Evolutionary conservation across 2,329 filamentous ascomycete species (phyloP).

Genomic region (Apiospora phragmitis): DNA sequence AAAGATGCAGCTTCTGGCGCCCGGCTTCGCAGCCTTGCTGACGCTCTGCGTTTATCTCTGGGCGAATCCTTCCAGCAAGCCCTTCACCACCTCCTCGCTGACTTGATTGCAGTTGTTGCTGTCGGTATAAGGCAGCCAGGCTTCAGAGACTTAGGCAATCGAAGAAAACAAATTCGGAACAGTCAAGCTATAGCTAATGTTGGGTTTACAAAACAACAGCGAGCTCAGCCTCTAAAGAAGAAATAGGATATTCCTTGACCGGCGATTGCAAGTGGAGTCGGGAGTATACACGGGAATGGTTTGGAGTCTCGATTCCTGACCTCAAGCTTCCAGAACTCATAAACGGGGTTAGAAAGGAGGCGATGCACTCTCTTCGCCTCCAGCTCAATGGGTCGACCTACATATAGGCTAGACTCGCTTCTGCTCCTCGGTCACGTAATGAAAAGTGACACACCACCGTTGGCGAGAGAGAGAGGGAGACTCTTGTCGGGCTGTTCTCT

Average conservation of each 20-base stretch:
- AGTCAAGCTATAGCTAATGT: neutral
- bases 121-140: neutral
- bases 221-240: neutral
- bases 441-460: neutral
- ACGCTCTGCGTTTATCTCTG: neutral
- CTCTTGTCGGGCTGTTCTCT: neutral
- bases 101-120: neutral
- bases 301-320: neutral
- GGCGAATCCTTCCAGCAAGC: neutral
- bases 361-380: neutral
- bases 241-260: neutral
- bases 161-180: neutral
- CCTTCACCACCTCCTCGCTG: constrained; percentile 9
- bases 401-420: constrained; percentile 5
- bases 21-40: constrained; percentile 24
- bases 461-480: neutral
- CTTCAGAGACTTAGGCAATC: neutral
- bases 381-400: neutral
- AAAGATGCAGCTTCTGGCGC: constrained; percentile 19
- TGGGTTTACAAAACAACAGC: neutral
- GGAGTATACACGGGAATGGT: neutral
- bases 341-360: neutral
- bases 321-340: neutral
- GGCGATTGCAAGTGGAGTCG: neutral
- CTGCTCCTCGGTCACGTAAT: neutral